Percentiles rank a stretch among this genome's conserved stretches.
phyloP scores from a whole-genome alignment of 345 rosid species.

The Firmiana major region DNA sequence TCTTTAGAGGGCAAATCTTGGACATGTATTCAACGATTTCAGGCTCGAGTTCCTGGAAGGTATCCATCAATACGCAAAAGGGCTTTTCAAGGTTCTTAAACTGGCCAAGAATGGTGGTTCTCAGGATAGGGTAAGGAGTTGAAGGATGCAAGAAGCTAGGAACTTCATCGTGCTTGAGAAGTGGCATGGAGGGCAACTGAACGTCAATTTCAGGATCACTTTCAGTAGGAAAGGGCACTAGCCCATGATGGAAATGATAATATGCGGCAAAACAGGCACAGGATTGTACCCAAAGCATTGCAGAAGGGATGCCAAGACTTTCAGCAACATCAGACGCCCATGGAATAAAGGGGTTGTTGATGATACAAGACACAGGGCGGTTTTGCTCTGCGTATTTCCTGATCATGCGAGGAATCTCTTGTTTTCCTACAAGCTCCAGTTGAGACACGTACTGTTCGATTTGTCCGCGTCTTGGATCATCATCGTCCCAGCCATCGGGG shows the following conservation, averaged over 20 bases:
- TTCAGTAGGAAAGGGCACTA: constrained; percentile 54
- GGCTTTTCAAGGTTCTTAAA: constrained; percentile 56
- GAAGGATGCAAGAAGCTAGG: constrained; percentile 73
- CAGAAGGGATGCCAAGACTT: constrained; percentile 66
- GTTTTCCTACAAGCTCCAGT: constrained; percentile 49
- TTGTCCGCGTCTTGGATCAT: constrained; percentile 41
- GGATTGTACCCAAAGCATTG: constrained; percentile 91
- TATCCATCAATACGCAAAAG: constrained; percentile 68
- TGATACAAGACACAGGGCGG: constrained; percentile 71
- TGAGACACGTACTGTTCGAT: constrained; percentile 37
- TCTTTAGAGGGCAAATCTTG: constrained; percentile 37
- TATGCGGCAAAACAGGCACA: constrained; percentile 71
- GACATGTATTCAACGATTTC: constrained; percentile 68
- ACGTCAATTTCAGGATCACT: constrained; percentile 52
- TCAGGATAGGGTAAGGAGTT: constrained; percentile 39
- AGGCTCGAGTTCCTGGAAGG: constrained; percentile 65
- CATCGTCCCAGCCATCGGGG: constrained; percentile 55
- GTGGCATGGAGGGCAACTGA: constrained; percentile 65
- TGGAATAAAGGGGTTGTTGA: constrained; percentile 79
- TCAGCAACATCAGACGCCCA: constrained; percentile 85
- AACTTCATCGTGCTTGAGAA: constrained; percentile 66
- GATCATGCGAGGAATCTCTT: constrained; percentile 44
- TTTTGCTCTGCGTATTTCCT: constrained; percentile 40
- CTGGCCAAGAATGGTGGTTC: constrained; percentile 54
- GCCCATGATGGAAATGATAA: constrained; percentile 51